Percentiles rank a stretch among this genome's conserved stretches.
These are phyloP conservation scores for Colletotrichum sp. DNA, from an alignment of 2,329 filamentous ascomycete genomes.

Conservation along the genomic window DNA sequence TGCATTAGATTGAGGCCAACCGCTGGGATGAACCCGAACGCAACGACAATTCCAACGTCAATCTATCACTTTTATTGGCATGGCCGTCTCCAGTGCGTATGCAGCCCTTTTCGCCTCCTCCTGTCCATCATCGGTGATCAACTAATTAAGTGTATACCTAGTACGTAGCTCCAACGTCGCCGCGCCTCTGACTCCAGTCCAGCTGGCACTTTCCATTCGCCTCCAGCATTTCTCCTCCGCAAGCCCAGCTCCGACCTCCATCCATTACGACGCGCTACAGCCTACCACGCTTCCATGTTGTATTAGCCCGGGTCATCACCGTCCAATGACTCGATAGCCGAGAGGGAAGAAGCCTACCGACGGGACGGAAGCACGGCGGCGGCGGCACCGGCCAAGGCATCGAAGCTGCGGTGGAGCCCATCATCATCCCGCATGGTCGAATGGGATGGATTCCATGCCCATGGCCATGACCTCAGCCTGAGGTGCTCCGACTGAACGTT, in stretches of 20 bases:
- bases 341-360: background rate
- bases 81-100: background rate
- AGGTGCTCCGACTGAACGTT: background rate
- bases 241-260: background rate
- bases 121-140: background rate
- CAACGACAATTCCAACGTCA: slow-evolving; percentile 2
- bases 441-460: slow-evolving; percentile 14
- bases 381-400: background rate
- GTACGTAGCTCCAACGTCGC: background rate
- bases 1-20: slow-evolving; percentile 14
- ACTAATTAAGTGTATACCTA: background rate
- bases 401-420: background rate
- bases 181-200: background rate
- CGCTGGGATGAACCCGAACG: slow-evolving; percentile 9
- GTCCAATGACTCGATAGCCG: slow-evolving; percentile 1
- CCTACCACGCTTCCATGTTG: background rate
- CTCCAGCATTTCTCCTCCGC: background rate
- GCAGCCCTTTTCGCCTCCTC: slow-evolving; percentile 1
- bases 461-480: slow-evolving; percentile 6
- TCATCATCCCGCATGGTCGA: background rate
- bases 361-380: background rate
- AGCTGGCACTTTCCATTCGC: background rate
- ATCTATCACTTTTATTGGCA: slow-evolving; percentile 1
- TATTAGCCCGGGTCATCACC: background rate
- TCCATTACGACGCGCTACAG: background rate